A percentile compares a stretch with the other conserved stretches of the same genome.
Evolutionary conservation across 2,329 filamentous ascomycete genomes (phyloP).

Genomic region (Paracamarosporium sp.): DNA sequence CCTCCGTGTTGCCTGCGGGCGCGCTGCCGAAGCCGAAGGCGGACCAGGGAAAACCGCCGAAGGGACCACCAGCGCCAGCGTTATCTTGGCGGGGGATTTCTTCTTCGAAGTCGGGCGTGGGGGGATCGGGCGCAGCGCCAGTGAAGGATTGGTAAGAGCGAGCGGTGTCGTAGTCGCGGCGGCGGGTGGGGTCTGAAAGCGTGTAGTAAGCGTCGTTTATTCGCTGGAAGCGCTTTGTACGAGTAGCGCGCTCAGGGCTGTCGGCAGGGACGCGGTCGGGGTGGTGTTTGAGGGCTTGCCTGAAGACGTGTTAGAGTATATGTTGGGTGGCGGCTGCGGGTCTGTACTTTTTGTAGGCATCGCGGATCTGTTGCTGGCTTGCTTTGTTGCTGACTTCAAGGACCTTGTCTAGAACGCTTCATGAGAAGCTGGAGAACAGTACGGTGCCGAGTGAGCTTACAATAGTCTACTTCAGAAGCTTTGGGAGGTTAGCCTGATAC

Average conservation of each 20-base stretch:
- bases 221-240: constrained; percentile 88
- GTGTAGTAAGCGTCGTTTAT: constrained; percentile 95
- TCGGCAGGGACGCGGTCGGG: constrained; percentile 86
- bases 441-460: constrained; percentile 17
- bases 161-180: constrained; percentile 84
- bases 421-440: neutral
- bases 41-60: constrained; percentile 76
- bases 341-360: constrained; percentile 88
- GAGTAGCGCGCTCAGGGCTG: constrained; percentile 79
- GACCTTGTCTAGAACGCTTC: constrained; percentile 24
- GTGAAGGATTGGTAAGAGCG: constrained; percentile 61
- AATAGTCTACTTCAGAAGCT: constrained; percentile 33
- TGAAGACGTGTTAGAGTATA: constrained; percentile 42
- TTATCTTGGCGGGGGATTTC: constrained; percentile 53
- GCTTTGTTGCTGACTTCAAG: constrained; percentile 78
- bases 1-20: constrained; percentile 52
- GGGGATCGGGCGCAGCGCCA: constrained; percentile 52
- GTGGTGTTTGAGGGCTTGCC: constrained; percentile 88
- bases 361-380: constrained; percentile 81
- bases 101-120: constrained; percentile 55
- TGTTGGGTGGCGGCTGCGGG: neutral
- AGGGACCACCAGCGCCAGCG: constrained; percentile 12
- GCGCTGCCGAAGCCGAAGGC: constrained; percentile 66
- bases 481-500: constrained; percentile 21
- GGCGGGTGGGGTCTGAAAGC: constrained; percentile 77